Base-by-base conservation (phyloP, 2,329 filamentous ascomycete species). In the Xylaria sp. region DNA sequence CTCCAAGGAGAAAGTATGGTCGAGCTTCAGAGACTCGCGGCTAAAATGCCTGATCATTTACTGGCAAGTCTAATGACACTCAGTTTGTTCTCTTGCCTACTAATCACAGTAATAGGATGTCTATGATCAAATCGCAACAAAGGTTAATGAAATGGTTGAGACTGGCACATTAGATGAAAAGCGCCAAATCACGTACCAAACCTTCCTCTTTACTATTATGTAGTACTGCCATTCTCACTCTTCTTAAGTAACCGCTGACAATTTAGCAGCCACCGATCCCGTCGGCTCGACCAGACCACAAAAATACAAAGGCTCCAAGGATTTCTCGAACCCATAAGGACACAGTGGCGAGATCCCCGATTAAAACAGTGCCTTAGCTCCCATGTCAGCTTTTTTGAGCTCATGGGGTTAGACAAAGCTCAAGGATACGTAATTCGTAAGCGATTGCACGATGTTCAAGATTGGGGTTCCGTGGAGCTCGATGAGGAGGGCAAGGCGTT, bases 171-270 rank as follows among this genome's bases (percentile, higher is more conserved):
- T 92, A 35, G 95, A 98, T 75, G 91, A 95, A 75, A 93, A 94
- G 76, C 88, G 94, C 37, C 90, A 93, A 66, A 91, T 96, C 76
- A 93, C 94, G 1, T 94, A 97, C 75, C 92, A 90, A 74, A 95
- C 94, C 10, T 95, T 98, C 71, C 85, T 98, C 0, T 97, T 99
- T 78, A 96, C 97, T 68, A 96, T 99, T 70, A 91, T 96, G 88
- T 92, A 82, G 77, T 85, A 78, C 25, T 10, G 40, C 8, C 12
- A 35, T 10, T 54, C 21, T 10, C 16, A 35, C 42, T 16, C 47
- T 9, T 44, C 23, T 40, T 60, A 53, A 51, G 6, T 48, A 16
- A 44, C 5, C 48, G 10, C 18, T 68, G 29, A 72, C 74, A 53
- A 69, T 70, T 74, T 64, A 18, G 2, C 64, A 92, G 92, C 75